phyloP scores from a whole-genome alignment of 2,329 filamentous ascomycete species.

The Aspergillus jensenii region DNA sequence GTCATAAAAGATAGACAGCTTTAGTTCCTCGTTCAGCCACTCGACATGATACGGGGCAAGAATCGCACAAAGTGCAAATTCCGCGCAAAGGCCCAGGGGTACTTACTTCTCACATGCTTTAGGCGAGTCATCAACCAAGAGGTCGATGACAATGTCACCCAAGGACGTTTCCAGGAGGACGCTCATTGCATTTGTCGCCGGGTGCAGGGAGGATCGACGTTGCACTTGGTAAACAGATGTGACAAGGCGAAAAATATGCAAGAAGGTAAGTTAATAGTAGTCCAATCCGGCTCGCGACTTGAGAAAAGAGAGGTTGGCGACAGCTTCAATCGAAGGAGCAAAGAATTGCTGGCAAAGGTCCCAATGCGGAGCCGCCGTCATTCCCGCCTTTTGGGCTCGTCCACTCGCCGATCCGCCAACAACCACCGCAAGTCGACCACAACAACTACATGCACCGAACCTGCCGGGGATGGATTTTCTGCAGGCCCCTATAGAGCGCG shows the following conservation, averaged over 20 bases:
- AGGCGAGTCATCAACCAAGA: slow-evolving; percentile 84
- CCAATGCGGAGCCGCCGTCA: slow-evolving; percentile 16
- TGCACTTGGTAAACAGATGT: slow-evolving; percentile 10
- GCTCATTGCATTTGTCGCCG: slow-evolving; percentile 63
- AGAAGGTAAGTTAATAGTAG: neutral
- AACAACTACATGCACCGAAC: neutral
- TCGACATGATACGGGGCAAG: slow-evolving; percentile 28
- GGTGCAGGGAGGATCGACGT: slow-evolving; percentile 16
- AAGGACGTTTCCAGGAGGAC: slow-evolving; percentile 89
- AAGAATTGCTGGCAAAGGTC: neutral
- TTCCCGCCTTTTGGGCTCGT: neutral
- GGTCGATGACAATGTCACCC: slow-evolving; percentile 92
- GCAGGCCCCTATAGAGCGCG: slow-evolving; percentile 3
- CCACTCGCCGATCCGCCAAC: slow-evolving; percentile 5
- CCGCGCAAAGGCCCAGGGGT: slow-evolving; percentile 7
- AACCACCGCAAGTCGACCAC: neutral
- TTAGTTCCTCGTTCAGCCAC: slow-evolving; percentile 58
- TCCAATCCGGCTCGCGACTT: neutral
- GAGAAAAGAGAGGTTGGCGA: neutral
- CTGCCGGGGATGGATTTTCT: slow-evolving; percentile 1
- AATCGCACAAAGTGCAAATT: neutral
- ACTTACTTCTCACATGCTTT: slow-evolving; percentile 93
- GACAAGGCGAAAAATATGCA: neutral
- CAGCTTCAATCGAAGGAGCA: neutral
- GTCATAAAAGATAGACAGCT: slow-evolving; percentile 44